phyloP scores from a whole-genome alignment of 495 filamentous ascomycete genomes.

The Schizothecium vesticola region DNA sequence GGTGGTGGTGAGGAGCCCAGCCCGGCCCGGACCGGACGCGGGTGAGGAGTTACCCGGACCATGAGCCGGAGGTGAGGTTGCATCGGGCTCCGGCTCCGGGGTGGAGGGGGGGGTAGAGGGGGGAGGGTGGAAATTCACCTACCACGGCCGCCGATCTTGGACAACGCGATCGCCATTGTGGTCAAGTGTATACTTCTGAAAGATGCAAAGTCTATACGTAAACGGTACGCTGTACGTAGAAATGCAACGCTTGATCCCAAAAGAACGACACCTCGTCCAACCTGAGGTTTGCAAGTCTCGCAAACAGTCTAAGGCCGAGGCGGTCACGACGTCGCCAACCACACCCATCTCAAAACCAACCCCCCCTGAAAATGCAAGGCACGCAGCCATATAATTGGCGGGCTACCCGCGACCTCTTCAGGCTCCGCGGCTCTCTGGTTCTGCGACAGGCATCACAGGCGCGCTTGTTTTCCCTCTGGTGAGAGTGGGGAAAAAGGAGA shows the following conservation, averaged over 20 bases:
- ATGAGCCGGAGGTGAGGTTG: not conserved
- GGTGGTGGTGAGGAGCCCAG: not conserved
- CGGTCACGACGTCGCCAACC: not conserved
- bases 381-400: not conserved
- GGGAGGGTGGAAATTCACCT: conserved; percentile 16
- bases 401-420: not conserved
- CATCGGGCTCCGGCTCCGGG: not conserved
- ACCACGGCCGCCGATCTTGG: conserved; percentile 58
- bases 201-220: not conserved
- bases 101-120: not conserved
- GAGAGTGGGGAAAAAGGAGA: not conserved
- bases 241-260: not conserved
- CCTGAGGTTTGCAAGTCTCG: not conserved
- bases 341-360: too few species aligned
- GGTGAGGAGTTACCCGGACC: not conserved
- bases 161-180: conserved; percentile 49
- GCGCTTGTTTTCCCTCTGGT: not conserved
- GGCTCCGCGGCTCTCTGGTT: not conserved
- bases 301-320: not conserved
- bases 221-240: not conserved
- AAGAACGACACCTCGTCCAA: not conserved
- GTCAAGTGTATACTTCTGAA: not conserved
- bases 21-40: not conserved
- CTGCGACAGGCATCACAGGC: not conserved
- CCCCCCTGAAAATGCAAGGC: not conserved